Evolutionary conservation across 345 rosid species (phyloP).

Genomic region (Arabidopsis thaliana): DNA sequence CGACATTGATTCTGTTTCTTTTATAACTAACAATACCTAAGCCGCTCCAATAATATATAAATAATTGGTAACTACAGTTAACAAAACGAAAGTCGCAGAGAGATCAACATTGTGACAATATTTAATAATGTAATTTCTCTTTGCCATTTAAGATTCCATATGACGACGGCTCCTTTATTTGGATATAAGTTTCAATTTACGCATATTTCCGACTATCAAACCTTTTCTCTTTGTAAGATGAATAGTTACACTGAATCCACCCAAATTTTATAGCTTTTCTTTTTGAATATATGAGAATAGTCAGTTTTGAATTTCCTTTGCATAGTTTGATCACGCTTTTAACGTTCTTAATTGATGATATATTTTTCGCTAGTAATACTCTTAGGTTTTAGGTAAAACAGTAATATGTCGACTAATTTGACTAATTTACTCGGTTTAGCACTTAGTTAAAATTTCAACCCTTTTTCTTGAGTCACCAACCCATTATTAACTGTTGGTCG

Average conservation of each 20-base stretch:
- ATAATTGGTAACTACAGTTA: not conserved
- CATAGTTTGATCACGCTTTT: slow-evolving; percentile 8
- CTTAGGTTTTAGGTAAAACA: slow-evolving; percentile 26
- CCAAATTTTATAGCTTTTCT: not conserved
- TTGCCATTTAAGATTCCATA: not conserved
- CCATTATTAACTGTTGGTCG: slow-evolving; percentile 28
- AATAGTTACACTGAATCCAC: not conserved
- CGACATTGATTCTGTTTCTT: slow-evolving; percentile 41
- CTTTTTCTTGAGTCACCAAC: slow-evolving; percentile 34
- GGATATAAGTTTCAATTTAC: too few relatives aligned
- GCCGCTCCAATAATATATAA: slow-evolving; percentile 26
- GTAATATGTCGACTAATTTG: slow-evolving; percentile 38
- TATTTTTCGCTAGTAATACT: not conserved
- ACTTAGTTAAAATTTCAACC: not conserved
- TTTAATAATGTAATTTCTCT: not conserved
- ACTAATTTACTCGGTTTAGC: slow-evolving; percentile 28
- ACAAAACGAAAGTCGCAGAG: not conserved
- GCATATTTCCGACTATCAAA: not conserved
- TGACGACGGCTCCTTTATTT: not conserved
- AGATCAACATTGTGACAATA: not conserved
- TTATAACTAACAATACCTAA: slow-evolving; percentile 37
- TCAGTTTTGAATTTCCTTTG: not conserved
- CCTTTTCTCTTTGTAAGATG: not conserved
- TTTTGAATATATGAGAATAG: not conserved
- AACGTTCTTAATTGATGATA: not conserved